phyloP scores from a whole-genome alignment of 371 early-diverging fungal species.

The Apophysomyces variabilis region DNA sequence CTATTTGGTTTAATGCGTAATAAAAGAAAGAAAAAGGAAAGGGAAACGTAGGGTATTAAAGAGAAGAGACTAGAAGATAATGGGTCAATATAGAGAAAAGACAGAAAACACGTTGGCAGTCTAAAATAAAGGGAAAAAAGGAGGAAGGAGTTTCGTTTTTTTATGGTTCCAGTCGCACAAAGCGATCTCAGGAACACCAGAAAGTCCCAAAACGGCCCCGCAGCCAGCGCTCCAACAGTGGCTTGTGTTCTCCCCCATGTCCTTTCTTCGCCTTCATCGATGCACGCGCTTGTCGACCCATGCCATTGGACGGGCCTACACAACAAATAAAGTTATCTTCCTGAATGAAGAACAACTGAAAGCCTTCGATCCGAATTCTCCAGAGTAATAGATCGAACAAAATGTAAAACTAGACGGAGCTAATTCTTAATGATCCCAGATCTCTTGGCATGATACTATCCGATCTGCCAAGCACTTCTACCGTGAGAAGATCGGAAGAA shows the following conservation, averaged over 20 bases:
- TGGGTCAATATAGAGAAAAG: slow-evolving; percentile 10
- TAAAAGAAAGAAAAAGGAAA: slow-evolving; percentile 9
- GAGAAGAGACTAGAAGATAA: background rate
- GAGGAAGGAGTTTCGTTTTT: slow-evolving; percentile 4
- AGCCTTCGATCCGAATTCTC: slow-evolving; percentile 14
- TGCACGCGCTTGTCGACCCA: slow-evolving; percentile 5
- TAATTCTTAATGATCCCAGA: background rate
- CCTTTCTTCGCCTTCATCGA: background rate
- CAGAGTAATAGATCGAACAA: slow-evolving; percentile 17
- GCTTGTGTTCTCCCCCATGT: slow-evolving; percentile 11
- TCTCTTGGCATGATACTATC: slow-evolving; percentile 4
- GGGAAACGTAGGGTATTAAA: slow-evolving; percentile 1
- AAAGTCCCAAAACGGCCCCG: slow-evolving; percentile 1
- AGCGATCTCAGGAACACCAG: slow-evolving; percentile 6
- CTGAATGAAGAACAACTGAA: slow-evolving; percentile 31
- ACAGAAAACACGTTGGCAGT: slow-evolving; percentile 3
- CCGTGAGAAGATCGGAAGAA: slow-evolving; percentile 66
- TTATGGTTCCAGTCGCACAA: slow-evolving; percentile 7
- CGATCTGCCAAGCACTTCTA: background rate
- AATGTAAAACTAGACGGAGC: background rate
- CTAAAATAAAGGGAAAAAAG: slow-evolving; percentile 10
- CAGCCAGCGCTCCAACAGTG: slow-evolving; percentile 1
- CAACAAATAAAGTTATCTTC: slow-evolving; percentile 30
- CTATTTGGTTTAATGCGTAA: background rate
- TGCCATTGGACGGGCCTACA: slow-evolving; percentile 1